Conservation (phyloP, 768 basidiomycete genomes). For the Termitomyces sp. region DNA sequence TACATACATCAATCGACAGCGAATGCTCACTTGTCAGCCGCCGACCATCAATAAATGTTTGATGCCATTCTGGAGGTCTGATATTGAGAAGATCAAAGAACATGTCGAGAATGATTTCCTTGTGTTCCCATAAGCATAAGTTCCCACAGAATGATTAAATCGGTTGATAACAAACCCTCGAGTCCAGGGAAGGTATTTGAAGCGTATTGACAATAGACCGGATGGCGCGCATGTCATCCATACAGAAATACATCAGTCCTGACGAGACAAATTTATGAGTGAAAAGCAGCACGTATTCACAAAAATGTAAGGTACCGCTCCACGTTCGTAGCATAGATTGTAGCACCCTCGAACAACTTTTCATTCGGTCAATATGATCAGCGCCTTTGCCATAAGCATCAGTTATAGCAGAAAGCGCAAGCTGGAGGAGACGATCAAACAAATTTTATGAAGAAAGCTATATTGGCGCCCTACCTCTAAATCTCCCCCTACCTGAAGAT, state of each 20-base stretch:
- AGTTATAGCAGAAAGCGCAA: constrained; percentile 84
- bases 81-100: constrained; percentile 92
- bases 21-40: constrained; percentile 69
- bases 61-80: constrained; percentile 88
- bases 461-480: constrained; percentile 61
- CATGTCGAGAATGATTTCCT: constrained; percentile 94
- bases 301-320: constrained; percentile 70
- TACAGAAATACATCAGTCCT: constrained; percentile 91
- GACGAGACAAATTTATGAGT: not conserved
- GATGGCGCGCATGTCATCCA: constrained; percentile 83
- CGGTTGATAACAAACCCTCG: constrained; percentile 51
- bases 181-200: constrained; percentile 81
- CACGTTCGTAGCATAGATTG: constrained; percentile 84
- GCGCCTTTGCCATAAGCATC: constrained; percentile 86
- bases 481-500: constrained; percentile 77
- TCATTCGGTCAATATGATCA: constrained; percentile 75
- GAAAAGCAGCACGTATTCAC: no score
- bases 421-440: constrained; percentile 32
- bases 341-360: constrained; percentile 70
- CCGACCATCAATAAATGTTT: constrained; percentile 86
- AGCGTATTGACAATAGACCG: constrained; percentile 80
- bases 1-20: not conserved
- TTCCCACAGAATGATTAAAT: not conserved
- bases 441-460: not conserved
- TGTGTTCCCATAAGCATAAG: constrained; percentile 1